phyloP scores from a whole-genome alignment of 1,284 basidiomycete genomes.

The Ceratobasidium sp. region DNA sequence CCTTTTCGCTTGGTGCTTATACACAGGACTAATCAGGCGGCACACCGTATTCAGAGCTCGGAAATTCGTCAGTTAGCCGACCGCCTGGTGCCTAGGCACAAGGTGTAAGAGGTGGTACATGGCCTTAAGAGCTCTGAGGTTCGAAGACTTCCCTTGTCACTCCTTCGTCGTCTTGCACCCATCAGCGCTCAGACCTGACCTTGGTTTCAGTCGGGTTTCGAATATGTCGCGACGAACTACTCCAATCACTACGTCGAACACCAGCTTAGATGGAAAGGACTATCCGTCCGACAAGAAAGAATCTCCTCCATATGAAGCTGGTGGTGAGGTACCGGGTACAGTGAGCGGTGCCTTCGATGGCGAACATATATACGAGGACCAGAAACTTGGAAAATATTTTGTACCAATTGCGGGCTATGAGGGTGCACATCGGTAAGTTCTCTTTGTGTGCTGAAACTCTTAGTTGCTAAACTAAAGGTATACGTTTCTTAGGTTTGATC shows the following conservation, averaged over 20 bases:
- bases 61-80: conserved; percentile 4
- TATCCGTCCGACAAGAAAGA: background rate
- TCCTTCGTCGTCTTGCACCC: background rate
- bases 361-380: conserved; percentile 64
- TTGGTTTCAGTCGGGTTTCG: background rate
- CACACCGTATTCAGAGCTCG: too few relatives aligned
- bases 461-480: conserved; percentile 77
- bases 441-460: conserved; percentile 57
- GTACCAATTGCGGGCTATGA: conserved; percentile 69
- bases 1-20: too few relatives aligned
- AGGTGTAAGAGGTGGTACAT: background rate
- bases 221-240: background rate
- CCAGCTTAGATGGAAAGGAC: background rate
- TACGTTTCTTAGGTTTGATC: too few relatives aligned
- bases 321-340: background rate
- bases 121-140: background rate
- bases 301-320: background rate
- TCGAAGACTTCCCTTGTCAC: background rate
- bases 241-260: background rate
- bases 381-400: conserved; percentile 59
- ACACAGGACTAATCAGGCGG: too few relatives aligned
- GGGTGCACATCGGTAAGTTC: conserved; percentile 72
- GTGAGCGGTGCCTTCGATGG: background rate
- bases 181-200: background rate
- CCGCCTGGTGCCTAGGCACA: background rate